Percentiles rank a stretch among this genome's conserved stretches.
Conservation (phyloP, 2,329 filamentous ascomycete genomes). For the Pseudocercospora ulei region DNA sequence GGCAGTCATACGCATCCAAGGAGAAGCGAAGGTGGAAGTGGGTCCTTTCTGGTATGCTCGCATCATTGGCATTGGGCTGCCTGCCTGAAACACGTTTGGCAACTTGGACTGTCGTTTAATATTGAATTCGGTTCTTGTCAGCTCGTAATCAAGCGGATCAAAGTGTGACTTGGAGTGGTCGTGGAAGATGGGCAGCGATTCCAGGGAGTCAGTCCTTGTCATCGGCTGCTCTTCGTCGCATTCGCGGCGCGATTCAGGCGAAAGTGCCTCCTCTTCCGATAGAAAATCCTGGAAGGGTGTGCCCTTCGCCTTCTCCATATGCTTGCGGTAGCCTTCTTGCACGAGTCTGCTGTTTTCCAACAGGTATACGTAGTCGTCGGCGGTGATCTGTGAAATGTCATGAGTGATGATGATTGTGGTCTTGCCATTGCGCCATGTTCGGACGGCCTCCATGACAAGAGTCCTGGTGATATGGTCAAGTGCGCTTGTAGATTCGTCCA, state of each 20-base stretch:
- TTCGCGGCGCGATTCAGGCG: slow-evolving; percentile 10
- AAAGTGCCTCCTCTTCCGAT: slow-evolving; percentile 18
- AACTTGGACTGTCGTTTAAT: slow-evolving; percentile 24
- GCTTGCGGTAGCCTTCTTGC: slow-evolving; percentile 55
- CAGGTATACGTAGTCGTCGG: slow-evolving; percentile 69
- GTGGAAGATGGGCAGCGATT: slow-evolving; percentile 6
- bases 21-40: slow-evolving; percentile 23
- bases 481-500: slow-evolving; percentile 83
- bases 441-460: slow-evolving; percentile 63
- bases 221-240: slow-evolving; percentile 17
- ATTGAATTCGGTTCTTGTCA: slow-evolving; percentile 26
- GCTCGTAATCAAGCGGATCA: slow-evolving; percentile 28
- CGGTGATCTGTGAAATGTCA: slow-evolving; percentile 64
- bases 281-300: slow-evolving; percentile 32
- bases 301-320: slow-evolving; percentile 40
- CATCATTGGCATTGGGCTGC: slow-evolving; percentile 25
- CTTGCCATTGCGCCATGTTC: slow-evolving; percentile 65
- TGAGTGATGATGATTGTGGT: slow-evolving; percentile 93
- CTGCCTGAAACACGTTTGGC: slow-evolving; percentile 26
- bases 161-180: slow-evolving; percentile 10
- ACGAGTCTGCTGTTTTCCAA: slow-evolving; percentile 60
- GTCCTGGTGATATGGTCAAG: slow-evolving; percentile 63
- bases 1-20: slow-evolving; percentile 20
- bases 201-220: slow-evolving; percentile 7
- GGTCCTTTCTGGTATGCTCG: slow-evolving; percentile 17